These are phyloP conservation scores for Singerocomus inundabilis DNA, from an alignment of 1,284 basidiomycete species.

Conservation along the genomic window DNA sequence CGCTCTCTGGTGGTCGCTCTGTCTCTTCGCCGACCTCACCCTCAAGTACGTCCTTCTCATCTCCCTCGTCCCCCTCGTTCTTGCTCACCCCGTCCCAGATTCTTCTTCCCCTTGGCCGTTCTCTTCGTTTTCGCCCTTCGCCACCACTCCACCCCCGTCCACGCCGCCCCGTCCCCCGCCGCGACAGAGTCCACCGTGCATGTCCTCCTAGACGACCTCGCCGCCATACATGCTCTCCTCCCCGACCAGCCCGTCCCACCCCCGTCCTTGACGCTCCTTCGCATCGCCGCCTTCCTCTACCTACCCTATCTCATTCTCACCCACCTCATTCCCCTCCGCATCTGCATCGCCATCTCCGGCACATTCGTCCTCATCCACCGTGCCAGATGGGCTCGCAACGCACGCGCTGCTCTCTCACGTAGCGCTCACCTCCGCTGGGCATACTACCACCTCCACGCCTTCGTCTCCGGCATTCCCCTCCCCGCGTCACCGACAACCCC, in stretches of 20 bases:
- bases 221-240: slow-evolving; percentile 53
- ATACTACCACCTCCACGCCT: slow-evolving; percentile 46
- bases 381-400: slow-evolving; percentile 60
- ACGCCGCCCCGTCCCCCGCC: slow-evolving; percentile 33
- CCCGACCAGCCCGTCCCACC: slow-evolving; percentile 42
- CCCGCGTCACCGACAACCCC: slow-evolving; percentile 38
- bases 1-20: slow-evolving; percentile 75
- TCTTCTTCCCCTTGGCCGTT: slow-evolving; percentile 44
- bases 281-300: slow-evolving; percentile 50
- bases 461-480: slow-evolving; percentile 53
- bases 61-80: rapidly evolving
- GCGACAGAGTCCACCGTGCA: slow-evolving; percentile 66
- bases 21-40: slow-evolving; percentile 55
- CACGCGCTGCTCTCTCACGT: slow-evolving; percentile 54
- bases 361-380: slow-evolving; percentile 59
- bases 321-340: slow-evolving; percentile 52
- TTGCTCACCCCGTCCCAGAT: slow-evolving; percentile 33
- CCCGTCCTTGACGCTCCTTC: slow-evolving; percentile 39
- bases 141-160: slow-evolving; percentile 29
- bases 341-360: slow-evolving; percentile 59
- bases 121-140: slow-evolving; percentile 35
- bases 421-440: slow-evolving; percentile 69
- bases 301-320: slow-evolving; percentile 61
- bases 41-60: slow-evolving; percentile 59
- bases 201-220: slow-evolving; percentile 52